Evolutionary conservation across 805 yeast genomes (phyloP), one percentile per base, ranked within the genome.

Genomic region (Candida ovalis): DNA sequence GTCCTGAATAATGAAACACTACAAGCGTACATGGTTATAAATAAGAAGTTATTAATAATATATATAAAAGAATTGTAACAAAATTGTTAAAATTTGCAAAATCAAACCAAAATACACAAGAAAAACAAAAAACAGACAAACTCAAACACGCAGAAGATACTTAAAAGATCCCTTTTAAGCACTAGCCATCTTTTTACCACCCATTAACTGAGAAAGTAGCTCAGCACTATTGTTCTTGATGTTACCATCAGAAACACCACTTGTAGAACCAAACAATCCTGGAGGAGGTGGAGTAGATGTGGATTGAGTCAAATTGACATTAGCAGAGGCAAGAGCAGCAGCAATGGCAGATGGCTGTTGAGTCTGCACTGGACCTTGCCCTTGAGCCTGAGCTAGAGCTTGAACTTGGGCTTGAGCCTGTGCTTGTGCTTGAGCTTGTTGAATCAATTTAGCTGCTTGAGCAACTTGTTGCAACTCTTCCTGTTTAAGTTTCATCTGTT

Each of bases 131-230:
- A 27, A 27, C 8, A 27, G 12, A 27, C 10, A 27, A 12, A 27
- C 8, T 30, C 15, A 15, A 12, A 12, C 15, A 30, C 7, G 9
- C 15, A 30, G n/a, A 30, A 30, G n/a, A 13, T 30, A 15, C 35
- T 10, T 30, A 15, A 30, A n/a, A n/a, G n/a, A n/a, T n/a, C n/a
- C n/a, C 15, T 12, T 7, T 17, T 30, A 30, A 30, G 15, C 15
- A 30, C 35, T 30, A 30, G 35, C 15, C 35, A 30, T 10, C 37
- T 62, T 63, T 52, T 85, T 87, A 25, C 95, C 95, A 57, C 84
- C 84, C 82, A 90, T 84, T 62, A 90, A 73, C 66, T 89, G 97
- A 49, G 82, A 88, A 58, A 90, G 75, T 60, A 90, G 75, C 62
- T 89, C 96, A 37, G 89, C 82, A 50, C 68, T 64, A 50, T 63